These are phyloP conservation scores for Flaveria bidentis DNA, from an alignment of 129 eudicot species.

Conservation along the genomic window DNA sequence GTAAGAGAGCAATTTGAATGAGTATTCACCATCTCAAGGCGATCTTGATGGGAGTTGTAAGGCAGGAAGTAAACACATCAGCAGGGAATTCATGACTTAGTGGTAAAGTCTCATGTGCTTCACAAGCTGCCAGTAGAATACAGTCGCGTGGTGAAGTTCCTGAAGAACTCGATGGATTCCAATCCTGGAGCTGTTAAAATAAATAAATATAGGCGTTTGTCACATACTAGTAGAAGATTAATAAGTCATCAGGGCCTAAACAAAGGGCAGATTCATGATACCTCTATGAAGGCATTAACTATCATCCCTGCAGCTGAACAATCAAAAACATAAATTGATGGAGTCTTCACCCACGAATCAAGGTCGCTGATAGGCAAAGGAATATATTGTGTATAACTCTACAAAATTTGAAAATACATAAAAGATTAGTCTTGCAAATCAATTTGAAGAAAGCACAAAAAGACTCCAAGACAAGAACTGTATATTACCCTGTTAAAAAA, in stretches of 20 bases:
- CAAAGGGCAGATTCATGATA: conserved; percentile 22
- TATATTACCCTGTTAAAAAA: conserved; percentile 75
- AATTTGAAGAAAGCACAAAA: background rate
- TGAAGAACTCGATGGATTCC: conserved; percentile 59
- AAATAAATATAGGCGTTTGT: background rate
- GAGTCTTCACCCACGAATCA: conserved; percentile 95
- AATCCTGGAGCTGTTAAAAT: conserved; percentile 71
- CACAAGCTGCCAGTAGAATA: conserved; percentile 96
- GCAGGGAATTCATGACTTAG: conserved; percentile 98
- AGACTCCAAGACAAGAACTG: background rate
- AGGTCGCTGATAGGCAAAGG: conserved; percentile 87
- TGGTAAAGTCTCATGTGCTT: conserved; percentile 95
- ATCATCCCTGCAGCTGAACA: conserved; percentile 98
- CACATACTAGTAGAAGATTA: background rate
- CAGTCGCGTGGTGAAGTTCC: conserved; percentile 72
- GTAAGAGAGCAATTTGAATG: conserved; percentile 9
- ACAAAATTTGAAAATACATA: conserved; percentile 21
- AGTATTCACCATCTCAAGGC: conserved; percentile 85
- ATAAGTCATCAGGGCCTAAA: background rate
- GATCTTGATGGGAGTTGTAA: conserved; percentile 98
- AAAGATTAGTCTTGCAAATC: conserved; percentile 15
- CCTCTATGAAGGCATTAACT: conserved; percentile 94
- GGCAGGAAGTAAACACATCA: conserved; percentile 97
- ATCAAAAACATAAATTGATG: conserved; percentile 96
- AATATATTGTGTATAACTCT: conserved; percentile 97